A percentile compares a stretch with the other conserved stretches of the same genome.
Evolutionary conservation across 2,329 filamentous ascomycete species (phyloP).

Genomic region (Diaporthe batatas): DNA sequence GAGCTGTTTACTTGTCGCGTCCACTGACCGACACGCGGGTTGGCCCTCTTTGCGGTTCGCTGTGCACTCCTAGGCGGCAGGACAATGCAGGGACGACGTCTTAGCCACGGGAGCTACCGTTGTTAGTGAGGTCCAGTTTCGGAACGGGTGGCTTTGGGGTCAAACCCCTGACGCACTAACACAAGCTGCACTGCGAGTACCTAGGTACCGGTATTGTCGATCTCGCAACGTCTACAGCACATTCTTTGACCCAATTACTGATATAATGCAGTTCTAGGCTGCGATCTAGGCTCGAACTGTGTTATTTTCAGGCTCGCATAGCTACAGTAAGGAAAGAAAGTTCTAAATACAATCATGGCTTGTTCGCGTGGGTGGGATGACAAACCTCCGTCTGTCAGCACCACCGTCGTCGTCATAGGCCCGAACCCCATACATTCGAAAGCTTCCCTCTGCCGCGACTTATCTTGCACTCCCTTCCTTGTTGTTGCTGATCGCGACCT

Average conservation of each 20-base stretch:
- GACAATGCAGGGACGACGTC: not conserved
- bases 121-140: constrained; percentile 20
- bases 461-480: too few species aligned
- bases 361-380: constrained; percentile 22
- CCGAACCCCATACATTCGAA: not conserved
- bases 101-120: constrained; percentile 27
- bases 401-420: constrained; percentile 16
- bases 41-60: not conserved
- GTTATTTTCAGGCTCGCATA: constrained; percentile 3
- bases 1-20: constrained; percentile 37
- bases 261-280: not conserved
- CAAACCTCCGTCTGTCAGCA: not conserved
- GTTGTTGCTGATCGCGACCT: not conserved
- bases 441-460: not conserved
- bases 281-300: not conserved
- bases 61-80: constrained; percentile 7
- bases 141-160: not conserved
- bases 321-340: not conserved
- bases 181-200: not conserved
- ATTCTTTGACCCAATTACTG: not conserved
- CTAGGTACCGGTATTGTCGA: not conserved
- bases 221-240: not conserved
- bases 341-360: constrained; percentile 14
- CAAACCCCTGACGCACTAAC: constrained; percentile 14
- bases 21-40: constrained; percentile 31